Conservation (phyloP, 441 rosid species). For the Mallotus japonicus region DNA sequence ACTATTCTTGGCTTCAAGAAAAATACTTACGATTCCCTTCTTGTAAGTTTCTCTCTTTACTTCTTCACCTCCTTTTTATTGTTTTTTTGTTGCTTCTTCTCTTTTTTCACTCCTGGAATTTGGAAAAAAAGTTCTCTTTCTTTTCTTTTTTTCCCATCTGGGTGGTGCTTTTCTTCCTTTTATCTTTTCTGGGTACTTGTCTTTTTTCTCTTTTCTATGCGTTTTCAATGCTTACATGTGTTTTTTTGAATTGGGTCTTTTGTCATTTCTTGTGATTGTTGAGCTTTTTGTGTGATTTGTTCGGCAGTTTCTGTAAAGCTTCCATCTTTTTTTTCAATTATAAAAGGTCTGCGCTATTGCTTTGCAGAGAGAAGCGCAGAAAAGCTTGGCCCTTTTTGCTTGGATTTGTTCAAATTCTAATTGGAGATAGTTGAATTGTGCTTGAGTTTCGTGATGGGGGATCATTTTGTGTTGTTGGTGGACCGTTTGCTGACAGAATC, state of each 20-base stretch:
- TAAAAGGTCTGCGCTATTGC: background rate
- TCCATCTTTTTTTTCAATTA: background rate
- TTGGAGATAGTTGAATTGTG: conserved; percentile 12
- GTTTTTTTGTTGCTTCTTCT: conserved; percentile 18
- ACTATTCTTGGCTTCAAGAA: conserved; percentile 54
- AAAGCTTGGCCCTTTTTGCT: conserved; percentile 24
- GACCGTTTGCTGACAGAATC: conserved; percentile 90
- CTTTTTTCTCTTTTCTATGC: conserved; percentile 12
- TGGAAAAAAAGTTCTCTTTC: conserved; percentile 26
- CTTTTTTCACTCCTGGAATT: conserved; percentile 21
- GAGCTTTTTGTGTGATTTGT: conserved; percentile 13
- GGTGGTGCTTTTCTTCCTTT: conserved; percentile 19
- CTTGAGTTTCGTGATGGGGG: conserved; percentile 55
- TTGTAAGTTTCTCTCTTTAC: conserved; percentile 58
- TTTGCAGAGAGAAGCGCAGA: conserved; percentile 36
- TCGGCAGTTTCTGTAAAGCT: conserved; percentile 17
- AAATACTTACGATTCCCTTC: conserved; percentile 46
- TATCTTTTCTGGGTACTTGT: conserved; percentile 29
- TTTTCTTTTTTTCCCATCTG: conserved; percentile 36
- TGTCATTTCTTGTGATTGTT: conserved; percentile 27
- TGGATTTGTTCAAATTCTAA: conserved; percentile 14
- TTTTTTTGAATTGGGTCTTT: conserved; percentile 32
- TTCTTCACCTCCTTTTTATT: conserved; percentile 20
- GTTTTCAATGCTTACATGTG: conserved; percentile 19
- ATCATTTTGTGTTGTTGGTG: conserved; percentile 88